A percentile compares a stretch with the other conserved stretches of the same genome.
Evolutionary conservation across 345 rosid species (phyloP).

Genomic region (Hibiscus mutabilis): DNA sequence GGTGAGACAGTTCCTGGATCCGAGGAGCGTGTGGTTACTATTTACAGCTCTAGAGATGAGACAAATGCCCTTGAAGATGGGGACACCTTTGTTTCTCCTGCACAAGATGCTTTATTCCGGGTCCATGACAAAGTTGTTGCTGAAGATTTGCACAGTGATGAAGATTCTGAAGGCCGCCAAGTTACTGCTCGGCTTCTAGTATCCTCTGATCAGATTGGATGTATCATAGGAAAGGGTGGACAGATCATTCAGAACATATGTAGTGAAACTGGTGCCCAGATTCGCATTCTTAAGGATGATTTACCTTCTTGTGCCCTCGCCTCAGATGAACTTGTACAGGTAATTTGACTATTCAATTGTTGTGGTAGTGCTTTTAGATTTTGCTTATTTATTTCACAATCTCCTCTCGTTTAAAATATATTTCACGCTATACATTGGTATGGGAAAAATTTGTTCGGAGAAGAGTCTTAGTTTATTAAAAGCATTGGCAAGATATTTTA

Average conservation of each 20-base stretch:
- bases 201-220: constrained; percentile 99
- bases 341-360: constrained; percentile 15
- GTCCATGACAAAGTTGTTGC: constrained; percentile 80
- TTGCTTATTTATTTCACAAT: background rate
- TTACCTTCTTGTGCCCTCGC: constrained; percentile 78
- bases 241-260: constrained; percentile 82
- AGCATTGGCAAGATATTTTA: background rate
- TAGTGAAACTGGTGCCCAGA: constrained; percentile 82
- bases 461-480: background rate
- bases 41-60: constrained; percentile 82
- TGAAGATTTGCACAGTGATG: constrained; percentile 58
- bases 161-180: constrained; percentile 55
- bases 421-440: background rate
- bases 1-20: constrained; percentile 71
- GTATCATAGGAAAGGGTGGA: constrained; percentile 93
- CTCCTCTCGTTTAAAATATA: background rate
- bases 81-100: constrained; percentile 56
- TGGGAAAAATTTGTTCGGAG: background rate
- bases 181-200: constrained; percentile 81
- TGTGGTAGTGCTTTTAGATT: background rate
- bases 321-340: constrained; percentile 97
- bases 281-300: constrained; percentile 85
- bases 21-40: constrained; percentile 91
- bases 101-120: constrained; percentile 87
- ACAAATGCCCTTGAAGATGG: constrained; percentile 58